Percentiles rank a stretch among this genome's conserved stretches.
Conservation (phyloP, 805 yeast genomes). For the Debaryomyces tyrocola region DNA sequence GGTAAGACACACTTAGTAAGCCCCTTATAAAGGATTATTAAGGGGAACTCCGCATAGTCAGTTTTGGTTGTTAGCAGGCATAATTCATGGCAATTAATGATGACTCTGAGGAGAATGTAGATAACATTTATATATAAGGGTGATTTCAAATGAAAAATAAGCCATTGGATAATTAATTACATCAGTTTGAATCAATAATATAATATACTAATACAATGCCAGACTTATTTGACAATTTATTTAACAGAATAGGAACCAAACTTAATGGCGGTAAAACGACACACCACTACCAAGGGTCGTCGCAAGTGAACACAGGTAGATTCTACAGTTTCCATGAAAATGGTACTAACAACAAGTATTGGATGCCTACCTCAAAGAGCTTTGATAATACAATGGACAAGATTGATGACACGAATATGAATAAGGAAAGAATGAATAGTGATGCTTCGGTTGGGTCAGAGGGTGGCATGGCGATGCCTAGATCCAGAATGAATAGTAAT, state of each 20-base stretch:
- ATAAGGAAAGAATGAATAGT: constrained; percentile 14
- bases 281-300: constrained; percentile 27
- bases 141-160: too few relatives aligned
- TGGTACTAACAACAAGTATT: constrained; percentile 38
- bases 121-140: background rate
- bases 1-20: background rate
- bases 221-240: constrained; percentile 42
- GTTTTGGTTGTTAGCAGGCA: background rate
- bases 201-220: background rate
- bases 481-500: constrained; percentile 19
- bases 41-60: background rate
- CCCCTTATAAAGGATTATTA: background rate
- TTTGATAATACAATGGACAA: constrained; percentile 3
- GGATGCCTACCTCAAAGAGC: constrained; percentile 28
- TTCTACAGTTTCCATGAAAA: constrained; percentile 37
- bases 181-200: background rate
- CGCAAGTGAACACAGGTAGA: constrained; percentile 38
- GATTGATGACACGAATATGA: background rate
- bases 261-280: constrained; percentile 35
- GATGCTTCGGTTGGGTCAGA: constrained; percentile 13
- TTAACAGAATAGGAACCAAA: constrained; percentile 28
- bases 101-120: background rate
- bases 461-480: constrained; percentile 2
- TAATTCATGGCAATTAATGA: background rate
- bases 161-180: too few relatives aligned